Percentiles rank a stretch among this genome's conserved stretches.
Evolutionary conservation across 495 filamentous ascomycete species (phyloP).

Genomic region (Halenospora varia): DNA sequence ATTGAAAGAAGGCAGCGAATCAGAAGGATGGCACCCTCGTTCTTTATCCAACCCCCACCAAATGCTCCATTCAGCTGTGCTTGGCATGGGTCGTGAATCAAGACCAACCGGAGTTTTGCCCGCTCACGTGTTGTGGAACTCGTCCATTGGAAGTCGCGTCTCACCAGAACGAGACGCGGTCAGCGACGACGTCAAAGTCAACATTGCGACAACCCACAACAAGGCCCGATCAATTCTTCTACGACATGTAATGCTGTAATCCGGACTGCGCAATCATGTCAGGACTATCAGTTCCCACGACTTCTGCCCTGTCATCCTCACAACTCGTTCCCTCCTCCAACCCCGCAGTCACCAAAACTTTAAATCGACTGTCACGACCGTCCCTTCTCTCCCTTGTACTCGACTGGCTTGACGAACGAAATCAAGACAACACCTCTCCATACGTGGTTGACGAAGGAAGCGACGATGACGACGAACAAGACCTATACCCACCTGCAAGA

Average conservation of each 20-base stretch:
- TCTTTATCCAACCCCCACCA: too few relatives aligned
- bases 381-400: conserved; percentile 66
- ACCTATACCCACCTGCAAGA: conserved; percentile 57
- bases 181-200: not conserved
- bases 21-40: too few relatives aligned
- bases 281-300: conserved; percentile 25
- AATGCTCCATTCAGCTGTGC: too few relatives aligned
- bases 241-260: not conserved
- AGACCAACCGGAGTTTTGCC: too few relatives aligned
- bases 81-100: too few relatives aligned
- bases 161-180: not conserved
- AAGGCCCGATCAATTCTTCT: not conserved
- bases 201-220: not conserved
- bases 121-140: too few relatives aligned
- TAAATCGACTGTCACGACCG: conserved; percentile 64
- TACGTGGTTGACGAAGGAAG: conserved; percentile 41
- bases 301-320: conserved; percentile 35
- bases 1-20: too few relatives aligned
- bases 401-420: conserved; percentile 66
- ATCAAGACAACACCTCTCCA: conserved; percentile 51
- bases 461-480: conserved; percentile 42
- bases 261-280: conserved; percentile 1
- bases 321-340: conserved; percentile 61
- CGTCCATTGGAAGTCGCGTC: too few relatives aligned
- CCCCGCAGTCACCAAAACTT: conserved; percentile 56